Evolutionary conservation across 768 basidiomycete species (phyloP).

Genomic region (Rhodotorula graminis): DNA sequence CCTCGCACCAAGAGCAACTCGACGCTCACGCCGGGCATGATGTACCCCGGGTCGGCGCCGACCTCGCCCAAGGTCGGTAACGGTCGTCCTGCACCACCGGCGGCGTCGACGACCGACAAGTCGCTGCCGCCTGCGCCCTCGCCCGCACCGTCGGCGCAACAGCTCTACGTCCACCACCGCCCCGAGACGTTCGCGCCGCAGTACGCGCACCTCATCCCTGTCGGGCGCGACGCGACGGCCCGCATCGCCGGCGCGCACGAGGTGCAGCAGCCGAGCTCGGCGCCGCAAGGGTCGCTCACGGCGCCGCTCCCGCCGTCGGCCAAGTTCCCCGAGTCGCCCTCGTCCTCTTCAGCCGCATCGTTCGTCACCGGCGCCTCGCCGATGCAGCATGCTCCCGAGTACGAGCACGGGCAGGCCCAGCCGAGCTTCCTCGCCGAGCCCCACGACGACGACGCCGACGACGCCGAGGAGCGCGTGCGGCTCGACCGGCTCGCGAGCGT

Average conservation of each 20-base stretch:
- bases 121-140: conserved; percentile 3
- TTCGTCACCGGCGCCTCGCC: too few relatives aligned
- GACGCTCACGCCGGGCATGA: not conserved
- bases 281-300: conserved; percentile 1
- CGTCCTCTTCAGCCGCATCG: too few relatives aligned
- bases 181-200: not conserved
- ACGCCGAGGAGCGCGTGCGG: not conserved
- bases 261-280: not conserved
- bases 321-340: not conserved
- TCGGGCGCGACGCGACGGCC: not conserved
- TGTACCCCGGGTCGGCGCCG: not conserved
- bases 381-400: not conserved
- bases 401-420: not conserved
- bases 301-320: not conserved
- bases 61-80: not conserved
- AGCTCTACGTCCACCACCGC: not conserved
- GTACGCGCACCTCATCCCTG: not conserved
- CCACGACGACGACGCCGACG: not conserved
- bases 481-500: not conserved
- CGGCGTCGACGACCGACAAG: not conserved
- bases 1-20: not conserved
- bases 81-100: too few relatives aligned
- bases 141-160: not conserved
- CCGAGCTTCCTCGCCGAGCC: too few relatives aligned
- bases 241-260: not conserved